A percentile compares a stretch with the other conserved stretches of the same genome.
These are phyloP conservation scores for Gracilaria vermiculophylla DNA, from an alignment of 23 red algal genomes.

Conservation along the genomic window DNA sequence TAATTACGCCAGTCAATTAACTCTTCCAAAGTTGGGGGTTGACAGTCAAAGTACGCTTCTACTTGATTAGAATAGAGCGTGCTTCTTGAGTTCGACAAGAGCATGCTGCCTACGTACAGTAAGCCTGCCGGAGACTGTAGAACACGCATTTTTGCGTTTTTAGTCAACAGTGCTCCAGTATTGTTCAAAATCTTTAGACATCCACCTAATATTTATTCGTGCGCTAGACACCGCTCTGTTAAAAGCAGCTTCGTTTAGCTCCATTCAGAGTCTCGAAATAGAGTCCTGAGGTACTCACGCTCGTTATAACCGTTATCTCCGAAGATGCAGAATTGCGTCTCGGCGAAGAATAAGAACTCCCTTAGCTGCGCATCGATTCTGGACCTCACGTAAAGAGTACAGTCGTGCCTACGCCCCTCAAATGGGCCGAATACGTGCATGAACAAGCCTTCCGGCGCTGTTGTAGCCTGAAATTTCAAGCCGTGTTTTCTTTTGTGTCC, in stretches of 20 bases:
- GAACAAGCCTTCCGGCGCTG: background rate
- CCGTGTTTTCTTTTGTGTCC: background rate
- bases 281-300: background rate
- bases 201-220: background rate
- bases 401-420: background rate
- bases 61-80: too few species aligned
- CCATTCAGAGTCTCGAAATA: background rate
- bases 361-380: background rate
- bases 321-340: background rate
- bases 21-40: too few species aligned
- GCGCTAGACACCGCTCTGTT: background rate
- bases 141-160: conserved; percentile 1
- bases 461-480: background rate
- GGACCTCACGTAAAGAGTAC: background rate
- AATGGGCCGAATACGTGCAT: background rate
- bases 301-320: conserved; percentile 12
- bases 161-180: background rate
- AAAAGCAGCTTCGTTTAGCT: background rate
- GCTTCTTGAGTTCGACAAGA: too few species aligned
- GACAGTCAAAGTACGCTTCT: too few species aligned
- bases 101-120: too few species aligned
- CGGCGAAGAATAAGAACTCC: background rate
- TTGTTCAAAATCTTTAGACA: background rate
- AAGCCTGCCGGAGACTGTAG: too few species aligned
- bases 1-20: too few species aligned